phyloP scores from a whole-genome alignment of 108 stramenopile species.

The Cyclotella cryptica region DNA sequence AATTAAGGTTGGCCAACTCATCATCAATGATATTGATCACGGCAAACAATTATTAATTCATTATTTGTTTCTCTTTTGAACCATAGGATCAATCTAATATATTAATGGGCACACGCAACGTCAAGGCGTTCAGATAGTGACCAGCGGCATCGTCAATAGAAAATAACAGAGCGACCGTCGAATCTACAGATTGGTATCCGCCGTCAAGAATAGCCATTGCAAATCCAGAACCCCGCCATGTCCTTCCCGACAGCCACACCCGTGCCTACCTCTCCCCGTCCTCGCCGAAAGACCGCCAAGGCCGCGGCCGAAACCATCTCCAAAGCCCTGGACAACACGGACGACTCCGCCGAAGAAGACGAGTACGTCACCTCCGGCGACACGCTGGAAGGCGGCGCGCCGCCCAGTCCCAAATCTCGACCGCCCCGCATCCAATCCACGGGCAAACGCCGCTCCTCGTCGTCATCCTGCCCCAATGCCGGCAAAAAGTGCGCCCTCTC shows the following conservation, averaged over 20 bases:
- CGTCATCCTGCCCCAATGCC: neutral
- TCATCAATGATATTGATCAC: too few species aligned
- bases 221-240: slow-evolving; percentile 7
- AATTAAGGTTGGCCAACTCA: neutral
- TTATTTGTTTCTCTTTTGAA: too few species aligned
- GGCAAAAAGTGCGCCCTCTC: slow-evolving; percentile 50
- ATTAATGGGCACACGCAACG: too few species aligned
- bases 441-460: neutral
- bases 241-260: neutral
- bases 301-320: slow-evolving; percentile 25
- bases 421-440: neutral
- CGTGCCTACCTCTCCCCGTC: slow-evolving; percentile 2
- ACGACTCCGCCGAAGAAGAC: slow-evolving; percentile 9
- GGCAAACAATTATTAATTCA: too few species aligned
- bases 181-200: neutral
- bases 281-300: slow-evolving; percentile 45
- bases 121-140: too few species aligned
- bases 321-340: slow-evolving; percentile 2
- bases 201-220: neutral
- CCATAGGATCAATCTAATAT: too few species aligned
- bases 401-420: neutral
- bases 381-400: neutral
- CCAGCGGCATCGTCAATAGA: neutral
- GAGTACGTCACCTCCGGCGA: neutral
- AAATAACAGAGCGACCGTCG: neutral